These are phyloP conservation scores for Phaeosphaeria sp. DNA, from an alignment of 2,329 filamentous ascomycete genomes.

Conservation along the genomic window DNA sequence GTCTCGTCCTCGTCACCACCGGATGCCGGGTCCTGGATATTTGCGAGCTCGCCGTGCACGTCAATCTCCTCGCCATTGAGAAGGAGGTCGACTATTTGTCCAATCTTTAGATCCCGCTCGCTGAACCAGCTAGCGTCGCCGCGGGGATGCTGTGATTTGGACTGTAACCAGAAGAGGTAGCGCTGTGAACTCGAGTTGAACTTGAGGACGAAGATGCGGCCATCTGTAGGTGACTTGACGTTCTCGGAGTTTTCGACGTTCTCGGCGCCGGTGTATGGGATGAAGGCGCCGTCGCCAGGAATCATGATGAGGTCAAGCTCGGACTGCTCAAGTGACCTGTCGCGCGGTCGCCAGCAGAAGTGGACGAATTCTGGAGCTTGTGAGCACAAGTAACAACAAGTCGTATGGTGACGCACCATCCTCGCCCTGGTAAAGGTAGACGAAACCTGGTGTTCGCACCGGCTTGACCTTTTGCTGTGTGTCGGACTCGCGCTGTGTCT, in stretches of 20 bases:
- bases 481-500: conserved; percentile 26
- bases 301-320: conserved; percentile 94
- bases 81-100: conserved; percentile 82
- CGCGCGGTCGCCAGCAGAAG: conserved; percentile 94
- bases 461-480: conserved; percentile 69
- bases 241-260: conserved; percentile 61
- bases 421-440: conserved; percentile 85
- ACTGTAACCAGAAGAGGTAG: conserved; percentile 96
- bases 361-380: conserved; percentile 75
- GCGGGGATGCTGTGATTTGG: conserved; percentile 76
- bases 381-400: conserved; percentile 15
- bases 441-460: conserved; percentile 76
- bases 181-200: conserved; percentile 91
- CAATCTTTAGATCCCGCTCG: conserved; percentile 83
- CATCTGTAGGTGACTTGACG: conserved; percentile 73
- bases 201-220: conserved; percentile 90
- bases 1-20: conserved; percentile 70
- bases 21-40: conserved; percentile 61
- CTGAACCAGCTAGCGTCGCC: conserved; percentile 81
- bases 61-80: conserved; percentile 90
- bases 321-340: conserved; percentile 71
- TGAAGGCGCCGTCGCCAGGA: conserved; percentile 84
- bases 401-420: conserved; percentile 66
- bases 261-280: conserved; percentile 70
- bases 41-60: conserved; percentile 71